Percentiles rank a stretch among this genome's conserved stretches.
phyloP scores from a whole-genome alignment of 1,139 yeast genomes.

The Sugiyamaella sp. region DNA sequence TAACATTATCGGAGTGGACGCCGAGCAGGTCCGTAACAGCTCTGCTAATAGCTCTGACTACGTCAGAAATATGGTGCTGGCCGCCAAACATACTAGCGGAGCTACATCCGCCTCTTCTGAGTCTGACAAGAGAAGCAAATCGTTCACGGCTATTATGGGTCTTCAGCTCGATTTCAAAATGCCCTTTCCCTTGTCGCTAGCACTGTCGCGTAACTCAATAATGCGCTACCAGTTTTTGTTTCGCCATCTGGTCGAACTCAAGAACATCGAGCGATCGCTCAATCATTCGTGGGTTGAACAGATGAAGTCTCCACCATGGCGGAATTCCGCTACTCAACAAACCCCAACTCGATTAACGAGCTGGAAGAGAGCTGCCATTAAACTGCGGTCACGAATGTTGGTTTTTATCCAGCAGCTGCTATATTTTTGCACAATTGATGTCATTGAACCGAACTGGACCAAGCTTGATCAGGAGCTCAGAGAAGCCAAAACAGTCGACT shows the following conservation, averaged over 20 bases:
- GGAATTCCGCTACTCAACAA: slow-evolving; percentile 38
- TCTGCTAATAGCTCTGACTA: slow-evolving; percentile 22
- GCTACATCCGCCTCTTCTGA: slow-evolving; percentile 17
- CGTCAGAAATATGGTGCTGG: slow-evolving; percentile 23
- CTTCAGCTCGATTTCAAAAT: slow-evolving; percentile 67
- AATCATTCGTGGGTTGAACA: slow-evolving; percentile 76
- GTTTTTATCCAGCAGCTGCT: slow-evolving; percentile 60
- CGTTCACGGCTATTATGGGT: slow-evolving; percentile 52
- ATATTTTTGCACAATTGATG: slow-evolving; percentile 60
- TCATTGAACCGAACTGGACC: slow-evolving; percentile 60
- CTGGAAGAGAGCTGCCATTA: slow-evolving; percentile 62
- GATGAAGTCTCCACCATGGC: slow-evolving; percentile 70
- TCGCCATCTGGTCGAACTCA: slow-evolving; percentile 66
- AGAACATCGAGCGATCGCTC: slow-evolving; percentile 61
- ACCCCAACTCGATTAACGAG: slow-evolving; percentile 50
- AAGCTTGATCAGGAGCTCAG: slow-evolving; percentile 44
- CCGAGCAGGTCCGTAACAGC: slow-evolving; percentile 36
- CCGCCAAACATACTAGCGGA: slow-evolving; percentile 16
- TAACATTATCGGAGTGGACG: slow-evolving; percentile 64
- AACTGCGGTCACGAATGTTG: slow-evolving; percentile 64
- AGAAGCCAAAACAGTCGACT: slow-evolving; percentile 51
- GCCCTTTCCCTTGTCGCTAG: slow-evolving; percentile 85
- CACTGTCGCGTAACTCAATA: slow-evolving; percentile 69
- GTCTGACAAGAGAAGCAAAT: slow-evolving; percentile 22
- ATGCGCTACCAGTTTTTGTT: slow-evolving; percentile 81